Evolutionary conservation across 2,329 filamentous ascomycete species (phyloP).

Genomic region (Aureobasidium pullulans): DNA sequence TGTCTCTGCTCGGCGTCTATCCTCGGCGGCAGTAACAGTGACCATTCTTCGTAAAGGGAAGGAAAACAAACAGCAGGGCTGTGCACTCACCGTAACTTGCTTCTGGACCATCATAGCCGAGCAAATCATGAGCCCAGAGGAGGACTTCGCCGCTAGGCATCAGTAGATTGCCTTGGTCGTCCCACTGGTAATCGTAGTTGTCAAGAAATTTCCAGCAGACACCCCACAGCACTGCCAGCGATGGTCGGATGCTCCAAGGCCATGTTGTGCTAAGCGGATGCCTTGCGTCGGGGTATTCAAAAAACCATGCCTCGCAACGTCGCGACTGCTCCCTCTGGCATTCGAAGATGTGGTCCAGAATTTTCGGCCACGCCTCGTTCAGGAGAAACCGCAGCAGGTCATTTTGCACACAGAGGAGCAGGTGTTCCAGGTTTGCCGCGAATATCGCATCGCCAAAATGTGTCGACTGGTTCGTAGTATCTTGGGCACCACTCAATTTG

Average conservation of each 20-base stretch:
- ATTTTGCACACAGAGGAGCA: conserved; percentile 27
- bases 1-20: not conserved
- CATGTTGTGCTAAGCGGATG: conserved; percentile 29
- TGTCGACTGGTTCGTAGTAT: conserved; percentile 28
- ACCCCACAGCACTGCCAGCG: conserved; percentile 30
- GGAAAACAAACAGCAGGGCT: not conserved
- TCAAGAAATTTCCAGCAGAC: conserved; percentile 32
- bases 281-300: conserved; percentile 26
- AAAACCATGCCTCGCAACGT: conserved; percentile 24
- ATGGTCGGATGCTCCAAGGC: conserved; percentile 31
- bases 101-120: not conserved
- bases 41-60: not conserved
- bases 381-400: conserved; percentile 26
- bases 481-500: conserved; percentile 22
- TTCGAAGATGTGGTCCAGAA: conserved; percentile 19
- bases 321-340: conserved; percentile 16
- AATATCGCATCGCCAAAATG: conserved; percentile 29
- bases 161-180: not conserved
- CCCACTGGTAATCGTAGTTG: too few species aligned
- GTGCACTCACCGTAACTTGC: not conserved
- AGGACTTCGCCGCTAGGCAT: not conserved
- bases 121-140: too few species aligned
- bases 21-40: not conserved
- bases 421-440: conserved; percentile 37
- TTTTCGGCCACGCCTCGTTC: conserved; percentile 15